Evolutionary conservation across 805 yeast species (phyloP).

Genomic region (Teunomyces lycoperdinae): DNA sequence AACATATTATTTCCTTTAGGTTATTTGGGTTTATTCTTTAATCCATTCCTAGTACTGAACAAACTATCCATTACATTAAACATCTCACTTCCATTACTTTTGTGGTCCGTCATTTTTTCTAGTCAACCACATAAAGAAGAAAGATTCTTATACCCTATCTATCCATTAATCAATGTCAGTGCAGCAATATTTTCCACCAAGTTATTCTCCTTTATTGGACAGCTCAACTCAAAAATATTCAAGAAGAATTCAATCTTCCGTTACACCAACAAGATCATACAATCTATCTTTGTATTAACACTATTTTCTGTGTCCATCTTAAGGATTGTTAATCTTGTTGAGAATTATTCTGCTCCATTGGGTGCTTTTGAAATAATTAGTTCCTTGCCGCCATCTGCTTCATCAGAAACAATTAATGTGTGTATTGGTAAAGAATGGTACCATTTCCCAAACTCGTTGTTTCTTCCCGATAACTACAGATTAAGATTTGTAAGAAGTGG

Average conservation of each 20-base stretch:
- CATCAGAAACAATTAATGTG: slow-evolving; percentile 38
- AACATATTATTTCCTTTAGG: slow-evolving; percentile 50
- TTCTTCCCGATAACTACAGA: slow-evolving; percentile 62
- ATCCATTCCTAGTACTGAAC: slow-evolving; percentile 12
- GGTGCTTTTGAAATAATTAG: slow-evolving; percentile 10
- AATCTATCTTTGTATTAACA: slow-evolving; percentile 27
- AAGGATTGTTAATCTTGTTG: slow-evolving; percentile 58
- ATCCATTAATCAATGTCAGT: slow-evolving; percentile 61
- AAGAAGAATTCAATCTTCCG: slow-evolving; percentile 1
- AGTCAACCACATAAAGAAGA: slow-evolving; percentile 92
- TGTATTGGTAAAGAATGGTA: slow-evolving; percentile 98
- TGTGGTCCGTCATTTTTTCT: slow-evolving; percentile 70
- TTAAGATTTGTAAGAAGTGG: slow-evolving; percentile 70
- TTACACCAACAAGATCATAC: slow-evolving; percentile 8
- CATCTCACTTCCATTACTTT: slow-evolving; percentile 43
- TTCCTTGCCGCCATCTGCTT: slow-evolving; percentile 1
- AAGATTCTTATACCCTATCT: slow-evolving; percentile 82
- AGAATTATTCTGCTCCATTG: slow-evolving; percentile 75
- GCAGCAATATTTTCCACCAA: slow-evolving; percentile 51
- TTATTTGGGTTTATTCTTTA: slow-evolving; percentile 32
- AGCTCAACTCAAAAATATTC: slow-evolving; percentile 5
- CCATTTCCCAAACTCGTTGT: slow-evolving; percentile 85
- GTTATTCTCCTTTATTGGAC: slow-evolving; percentile 8
- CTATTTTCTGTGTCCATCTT: slow-evolving; percentile 33
- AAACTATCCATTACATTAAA: slow-evolving; percentile 11